Evolutionary conservation across 2,329 filamentous ascomycete genomes (phyloP).

Genomic region (Dactylellina sp.): DNA sequence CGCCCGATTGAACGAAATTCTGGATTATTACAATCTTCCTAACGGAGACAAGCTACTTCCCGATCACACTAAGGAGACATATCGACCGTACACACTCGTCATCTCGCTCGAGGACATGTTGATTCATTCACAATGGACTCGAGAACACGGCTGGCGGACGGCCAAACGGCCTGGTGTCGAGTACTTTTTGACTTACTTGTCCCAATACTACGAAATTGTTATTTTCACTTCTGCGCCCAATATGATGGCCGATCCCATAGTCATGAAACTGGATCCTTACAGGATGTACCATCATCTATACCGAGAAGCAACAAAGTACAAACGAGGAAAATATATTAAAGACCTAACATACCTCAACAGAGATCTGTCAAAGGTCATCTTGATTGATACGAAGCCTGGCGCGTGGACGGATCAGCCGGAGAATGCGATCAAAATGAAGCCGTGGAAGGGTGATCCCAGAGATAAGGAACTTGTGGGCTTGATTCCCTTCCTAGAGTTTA

Average conservation of each 20-base stretch:
- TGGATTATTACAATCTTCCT: slow-evolving; percentile 95
- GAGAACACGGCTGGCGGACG: slow-evolving; percentile 93
- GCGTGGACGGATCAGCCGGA: slow-evolving; percentile 93
- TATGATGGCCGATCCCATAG: slow-evolving; percentile 84
- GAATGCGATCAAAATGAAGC: slow-evolving; percentile 90
- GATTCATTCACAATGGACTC: slow-evolving; percentile 92
- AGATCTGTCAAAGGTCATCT: slow-evolving; percentile 92
- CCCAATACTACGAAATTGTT: slow-evolving; percentile 97
- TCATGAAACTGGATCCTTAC: slow-evolving; percentile 86
- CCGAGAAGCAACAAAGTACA: slow-evolving; percentile 95
- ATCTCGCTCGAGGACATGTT: slow-evolving; percentile 93
- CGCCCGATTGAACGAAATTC: slow-evolving; percentile 78
- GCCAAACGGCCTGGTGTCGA: slow-evolving; percentile 95
- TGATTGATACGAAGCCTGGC: slow-evolving; percentile 85
- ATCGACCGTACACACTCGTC: slow-evolving; percentile 90
- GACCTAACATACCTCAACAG: slow-evolving; percentile 98
- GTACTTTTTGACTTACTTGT: slow-evolving; percentile 96
- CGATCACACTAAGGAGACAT: slow-evolving; percentile 75
- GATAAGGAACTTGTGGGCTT: slow-evolving; percentile 88
- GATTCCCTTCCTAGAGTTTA: slow-evolving; percentile 97
- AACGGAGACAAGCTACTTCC: slow-evolving; percentile 93
- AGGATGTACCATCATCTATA: slow-evolving; percentile 96
- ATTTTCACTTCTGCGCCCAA: slow-evolving; percentile 92
- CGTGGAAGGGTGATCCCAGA: slow-evolving; percentile 85
- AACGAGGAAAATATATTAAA: slow-evolving; percentile 97